A percentile compares a stretch with the other conserved stretches of the same genome.
Conservation (phyloP, 352 stramenopile species). For the Aphanomyces invadans region DNA sequence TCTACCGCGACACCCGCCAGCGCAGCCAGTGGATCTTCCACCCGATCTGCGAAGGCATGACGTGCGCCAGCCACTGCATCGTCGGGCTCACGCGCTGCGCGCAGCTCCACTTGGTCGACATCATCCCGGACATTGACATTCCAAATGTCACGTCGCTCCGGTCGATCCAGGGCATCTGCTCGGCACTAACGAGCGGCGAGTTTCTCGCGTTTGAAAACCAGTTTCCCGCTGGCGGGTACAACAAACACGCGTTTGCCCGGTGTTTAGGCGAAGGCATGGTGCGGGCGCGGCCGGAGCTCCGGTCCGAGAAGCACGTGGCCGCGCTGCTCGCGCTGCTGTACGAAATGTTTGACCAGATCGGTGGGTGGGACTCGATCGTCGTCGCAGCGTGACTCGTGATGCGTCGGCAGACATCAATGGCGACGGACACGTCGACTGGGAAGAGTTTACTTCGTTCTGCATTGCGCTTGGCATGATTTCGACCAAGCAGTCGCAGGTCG, state of each 20-base stretch:
- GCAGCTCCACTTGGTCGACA: conserved; percentile 53
- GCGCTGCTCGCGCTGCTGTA: conserved; percentile 44
- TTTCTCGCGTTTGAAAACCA: conserved; percentile 47
- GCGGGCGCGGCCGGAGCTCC: conserved; percentile 35
- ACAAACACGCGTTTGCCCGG: conserved; percentile 44
- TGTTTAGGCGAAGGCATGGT: conserved; percentile 45
- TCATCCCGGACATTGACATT: conserved; percentile 66
- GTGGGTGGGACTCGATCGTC: background rate
- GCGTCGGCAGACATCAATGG: conserved; percentile 62
- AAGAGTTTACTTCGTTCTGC: conserved; percentile 81
- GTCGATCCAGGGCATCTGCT: conserved; percentile 51
- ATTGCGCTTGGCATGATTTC: conserved; percentile 53
- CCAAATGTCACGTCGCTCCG: conserved; percentile 51
- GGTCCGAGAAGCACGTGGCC: conserved; percentile 29
- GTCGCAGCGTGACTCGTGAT: background rate
- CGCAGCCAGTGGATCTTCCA: conserved; percentile 40
- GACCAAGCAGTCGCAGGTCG: conserved; percentile 31
- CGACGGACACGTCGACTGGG: conserved; percentile 65
- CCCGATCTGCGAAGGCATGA: conserved; percentile 28
- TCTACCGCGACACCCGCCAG: conserved; percentile 37
- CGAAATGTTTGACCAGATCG: conserved; percentile 73
- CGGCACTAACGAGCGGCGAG: conserved; percentile 46
- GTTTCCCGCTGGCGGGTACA: conserved; percentile 36
- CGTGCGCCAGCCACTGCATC: conserved; percentile 40
- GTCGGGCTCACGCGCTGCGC: conserved; percentile 39